Evolutionary conservation across 257 asterid species (phyloP).

Genomic region (Solanum paucissectum): DNA sequence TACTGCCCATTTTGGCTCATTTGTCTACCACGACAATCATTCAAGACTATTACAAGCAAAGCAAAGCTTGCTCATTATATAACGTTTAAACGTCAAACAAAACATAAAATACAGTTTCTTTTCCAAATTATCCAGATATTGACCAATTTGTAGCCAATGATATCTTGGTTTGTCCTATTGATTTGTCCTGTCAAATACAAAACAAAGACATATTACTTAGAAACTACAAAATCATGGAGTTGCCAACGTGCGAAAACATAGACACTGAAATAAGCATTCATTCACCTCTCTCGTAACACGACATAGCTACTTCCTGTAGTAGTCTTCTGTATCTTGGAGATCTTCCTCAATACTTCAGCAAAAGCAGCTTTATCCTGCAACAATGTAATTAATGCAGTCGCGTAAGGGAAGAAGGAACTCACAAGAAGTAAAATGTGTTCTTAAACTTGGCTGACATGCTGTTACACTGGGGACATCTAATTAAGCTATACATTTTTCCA

Average conservation of each 20-base stretch:
- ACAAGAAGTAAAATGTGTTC: background rate
- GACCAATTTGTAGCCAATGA: background rate
- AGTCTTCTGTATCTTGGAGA: slow-evolving; percentile 82
- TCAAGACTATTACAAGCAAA: background rate
- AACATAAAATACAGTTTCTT: background rate
- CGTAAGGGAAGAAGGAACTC: background rate
- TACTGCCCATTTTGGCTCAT: background rate
- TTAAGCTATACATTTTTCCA: background rate
- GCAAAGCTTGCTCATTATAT: background rate
- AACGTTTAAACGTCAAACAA: background rate
- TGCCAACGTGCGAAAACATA: background rate
- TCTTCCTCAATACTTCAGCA: slow-evolving; percentile 66
- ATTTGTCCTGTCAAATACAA: background rate
- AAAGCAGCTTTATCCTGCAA: slow-evolving; percentile 85
- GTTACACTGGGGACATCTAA: background rate
- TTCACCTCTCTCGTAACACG: slow-evolving; percentile 50
- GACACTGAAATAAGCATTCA: background rate
- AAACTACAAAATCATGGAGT: background rate
- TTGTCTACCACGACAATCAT: background rate
- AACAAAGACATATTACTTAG: background rate
- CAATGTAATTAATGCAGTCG: background rate
- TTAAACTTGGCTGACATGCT: background rate
- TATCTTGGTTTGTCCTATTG: background rate
- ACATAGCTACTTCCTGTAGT: slow-evolving; percentile 41
- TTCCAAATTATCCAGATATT: background rate